A percentile compares a stretch with the other conserved stretches of the same genome.
These are phyloP conservation scores for Penicillium sp. DNA, from an alignment of 2,329 filamentous ascomycete species.

Conservation along the genomic window DNA sequence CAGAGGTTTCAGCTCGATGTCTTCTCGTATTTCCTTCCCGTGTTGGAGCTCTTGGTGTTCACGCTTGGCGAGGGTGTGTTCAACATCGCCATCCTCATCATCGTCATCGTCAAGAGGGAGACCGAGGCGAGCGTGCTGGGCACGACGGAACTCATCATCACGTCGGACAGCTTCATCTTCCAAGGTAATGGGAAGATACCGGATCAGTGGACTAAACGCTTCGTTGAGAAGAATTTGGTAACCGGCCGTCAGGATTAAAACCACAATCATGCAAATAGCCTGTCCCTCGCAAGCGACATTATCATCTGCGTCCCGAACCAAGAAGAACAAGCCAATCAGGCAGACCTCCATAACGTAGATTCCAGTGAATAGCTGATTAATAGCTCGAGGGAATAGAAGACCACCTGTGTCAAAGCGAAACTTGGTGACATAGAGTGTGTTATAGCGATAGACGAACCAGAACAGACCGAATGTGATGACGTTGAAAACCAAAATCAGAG, in stretches of 20 bases:
- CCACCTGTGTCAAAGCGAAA: conserved; percentile 87
- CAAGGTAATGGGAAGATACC: conserved; percentile 85
- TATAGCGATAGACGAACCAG: conserved; percentile 94
- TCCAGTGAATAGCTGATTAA: conserved; percentile 92
- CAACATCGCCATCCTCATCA: conserved; percentile 39
- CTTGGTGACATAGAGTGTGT: conserved; percentile 86
- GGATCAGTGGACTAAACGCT: conserved; percentile 75
- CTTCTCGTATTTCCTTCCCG: conserved; percentile 39
- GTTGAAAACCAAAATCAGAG: conserved; percentile 85
- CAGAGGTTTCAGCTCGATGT: conserved; percentile 42
- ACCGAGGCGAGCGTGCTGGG: conserved; percentile 62
- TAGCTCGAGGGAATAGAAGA: conserved; percentile 78
- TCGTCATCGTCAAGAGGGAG: conserved; percentile 48
- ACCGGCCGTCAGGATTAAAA: conserved; percentile 58
- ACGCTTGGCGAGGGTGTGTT: conserved; percentile 40
- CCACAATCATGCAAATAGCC: conserved; percentile 74
- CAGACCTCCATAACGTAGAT: conserved; percentile 91
- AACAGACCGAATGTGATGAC: conserved; percentile 83
- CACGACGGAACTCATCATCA: conserved; percentile 76
- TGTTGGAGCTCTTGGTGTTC: conserved; percentile 35
- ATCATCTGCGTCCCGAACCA: conserved; percentile 53
- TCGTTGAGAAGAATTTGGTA: conserved; percentile 75
- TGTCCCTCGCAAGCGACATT: conserved; percentile 60
- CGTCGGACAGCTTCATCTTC: conserved; percentile 91
- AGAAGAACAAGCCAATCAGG: conserved; percentile 80